Evolutionary conservation across 495 filamentous ascomycete species (phyloP).

Genomic region (Xanthoparmelia taractica): DNA sequence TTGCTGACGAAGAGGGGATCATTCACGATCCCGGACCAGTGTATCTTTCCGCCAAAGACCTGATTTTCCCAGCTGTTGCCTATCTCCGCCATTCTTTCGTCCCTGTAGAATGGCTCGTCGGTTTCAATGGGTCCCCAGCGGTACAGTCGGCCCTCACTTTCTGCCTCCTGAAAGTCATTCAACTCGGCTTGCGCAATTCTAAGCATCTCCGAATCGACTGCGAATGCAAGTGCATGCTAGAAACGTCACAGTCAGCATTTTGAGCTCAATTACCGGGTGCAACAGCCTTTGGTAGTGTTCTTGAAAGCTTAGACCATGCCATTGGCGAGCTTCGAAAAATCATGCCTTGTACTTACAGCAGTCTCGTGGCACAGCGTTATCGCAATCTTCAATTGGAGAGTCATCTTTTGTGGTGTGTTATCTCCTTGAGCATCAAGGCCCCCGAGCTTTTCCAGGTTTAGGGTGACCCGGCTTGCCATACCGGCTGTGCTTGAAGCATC

Average conservation of each 20-base stretch:
- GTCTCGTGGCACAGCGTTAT: conserved; percentile 7
- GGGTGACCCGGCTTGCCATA: background rate
- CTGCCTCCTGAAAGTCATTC: background rate
- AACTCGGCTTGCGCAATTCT: background rate
- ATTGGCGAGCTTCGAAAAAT: background rate
- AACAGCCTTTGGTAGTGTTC: background rate
- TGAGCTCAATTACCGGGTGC: background rate
- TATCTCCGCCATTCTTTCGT: conserved; percentile 6
- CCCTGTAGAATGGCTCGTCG: conserved; percentile 4
- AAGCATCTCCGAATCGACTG: background rate
- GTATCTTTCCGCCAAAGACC: conserved; percentile 2
- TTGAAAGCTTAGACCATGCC: background rate
- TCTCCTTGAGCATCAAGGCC: background rate
- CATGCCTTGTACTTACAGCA: background rate
- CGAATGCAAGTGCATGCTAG: conserved; percentile 3
- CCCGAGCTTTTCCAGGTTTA: conserved; percentile 2
- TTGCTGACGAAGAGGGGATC: conserved; percentile 13
- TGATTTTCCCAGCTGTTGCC: conserved; percentile 9
- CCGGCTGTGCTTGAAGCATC: conserved; percentile 3
- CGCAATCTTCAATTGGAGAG: conserved; percentile 6
- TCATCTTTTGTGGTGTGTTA: conserved; percentile 2
- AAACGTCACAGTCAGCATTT: background rate
- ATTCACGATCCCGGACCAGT: background rate
- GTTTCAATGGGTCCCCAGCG: background rate
- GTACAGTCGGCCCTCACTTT: background rate